phyloP scores from a whole-genome alignment of 345 rosid genomes.

The Citrus sp. region DNA sequence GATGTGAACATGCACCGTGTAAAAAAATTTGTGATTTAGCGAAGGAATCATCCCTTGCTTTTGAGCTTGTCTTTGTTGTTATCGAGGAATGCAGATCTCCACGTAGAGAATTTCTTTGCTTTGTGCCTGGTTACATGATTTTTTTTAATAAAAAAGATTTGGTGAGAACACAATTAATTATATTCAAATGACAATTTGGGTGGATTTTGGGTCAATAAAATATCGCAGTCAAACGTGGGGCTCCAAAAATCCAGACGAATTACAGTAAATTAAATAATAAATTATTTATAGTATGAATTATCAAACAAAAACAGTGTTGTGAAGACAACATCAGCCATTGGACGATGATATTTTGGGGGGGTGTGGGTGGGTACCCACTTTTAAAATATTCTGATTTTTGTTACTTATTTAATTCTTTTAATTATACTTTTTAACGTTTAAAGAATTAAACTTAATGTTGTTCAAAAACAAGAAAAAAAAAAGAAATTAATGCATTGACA shows the following conservation, averaged over 20 bases:
- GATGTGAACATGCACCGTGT: neutral
- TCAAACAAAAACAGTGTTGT: neutral
- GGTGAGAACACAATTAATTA: neutral
- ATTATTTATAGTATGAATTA: constrained; percentile 14
- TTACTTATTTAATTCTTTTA: neutral
- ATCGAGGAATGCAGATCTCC: neutral
- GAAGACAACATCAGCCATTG: constrained; percentile 9
- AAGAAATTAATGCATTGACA: neutral
- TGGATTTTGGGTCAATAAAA: neutral
- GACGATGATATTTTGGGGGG: too few species aligned
- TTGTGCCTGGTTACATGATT: too few species aligned
- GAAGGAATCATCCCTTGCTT: neutral
- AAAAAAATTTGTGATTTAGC: neutral
- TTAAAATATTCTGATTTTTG: neutral
- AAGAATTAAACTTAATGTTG: neutral
- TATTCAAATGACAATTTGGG: neutral
- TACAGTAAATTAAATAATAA: neutral
- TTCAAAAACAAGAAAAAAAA: neutral
- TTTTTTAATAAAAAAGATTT: neutral
- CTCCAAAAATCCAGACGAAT: constrained; percentile 10
- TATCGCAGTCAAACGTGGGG: constrained; percentile 11
- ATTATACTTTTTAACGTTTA: neutral
- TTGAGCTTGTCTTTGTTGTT: neutral
- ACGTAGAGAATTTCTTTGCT: neutral
- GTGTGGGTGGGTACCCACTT: neutral